Evolutionary conservation across 192 early-diverging fungal species (phyloP).

Genomic region (Podila epicladia): DNA sequence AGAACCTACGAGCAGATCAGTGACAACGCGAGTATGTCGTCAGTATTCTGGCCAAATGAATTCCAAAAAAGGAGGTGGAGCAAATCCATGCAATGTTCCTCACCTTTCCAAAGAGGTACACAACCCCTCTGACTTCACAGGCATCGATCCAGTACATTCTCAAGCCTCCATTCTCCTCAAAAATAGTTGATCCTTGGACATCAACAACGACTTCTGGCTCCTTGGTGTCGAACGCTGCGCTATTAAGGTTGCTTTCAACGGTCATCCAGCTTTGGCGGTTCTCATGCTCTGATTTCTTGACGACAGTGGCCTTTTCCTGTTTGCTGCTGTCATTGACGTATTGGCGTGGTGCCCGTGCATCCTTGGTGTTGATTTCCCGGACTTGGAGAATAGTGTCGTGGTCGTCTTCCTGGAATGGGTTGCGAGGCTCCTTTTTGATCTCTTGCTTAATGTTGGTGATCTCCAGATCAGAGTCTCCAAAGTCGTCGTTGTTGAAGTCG

Average conservation of each 20-base stretch:
- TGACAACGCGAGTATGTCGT: too few relatives aligned
- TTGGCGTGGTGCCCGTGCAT: constrained; percentile 11
- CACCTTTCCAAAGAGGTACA: constrained; percentile 96
- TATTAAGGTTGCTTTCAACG: constrained; percentile 22
- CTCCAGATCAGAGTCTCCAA: constrained; percentile 18
- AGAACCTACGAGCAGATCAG: constrained; percentile 52
- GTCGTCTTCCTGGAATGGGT: constrained; percentile 27
- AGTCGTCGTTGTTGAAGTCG: constrained; percentile 7
- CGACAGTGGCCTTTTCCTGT: constrained; percentile 29
- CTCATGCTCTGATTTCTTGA: constrained; percentile 29
- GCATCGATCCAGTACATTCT: constrained; percentile 95
- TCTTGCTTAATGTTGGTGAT: constrained; percentile 15
- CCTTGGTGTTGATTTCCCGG: constrained; percentile 16
- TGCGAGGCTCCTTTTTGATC: constrained; percentile 26
- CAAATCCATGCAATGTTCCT: neutral
- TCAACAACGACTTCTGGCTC: constrained; percentile 2
- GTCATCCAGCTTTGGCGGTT: constrained; percentile 31
- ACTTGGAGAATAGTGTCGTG: constrained; percentile 7
- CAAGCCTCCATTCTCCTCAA: constrained; percentile 64
- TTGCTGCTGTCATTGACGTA: constrained; percentile 16
- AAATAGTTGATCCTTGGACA: constrained; percentile 20
- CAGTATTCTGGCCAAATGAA: too few relatives aligned
- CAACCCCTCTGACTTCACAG: constrained; percentile 77
- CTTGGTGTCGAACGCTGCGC: constrained; percentile 11
- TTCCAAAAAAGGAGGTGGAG: too few relatives aligned